Percentiles rank a stretch among this genome's conserved stretches.
These are phyloP conservation scores for Cadophora sp. DNA, from an alignment of 2,329 filamentous ascomycete genomes.

Conservation along the genomic window DNA sequence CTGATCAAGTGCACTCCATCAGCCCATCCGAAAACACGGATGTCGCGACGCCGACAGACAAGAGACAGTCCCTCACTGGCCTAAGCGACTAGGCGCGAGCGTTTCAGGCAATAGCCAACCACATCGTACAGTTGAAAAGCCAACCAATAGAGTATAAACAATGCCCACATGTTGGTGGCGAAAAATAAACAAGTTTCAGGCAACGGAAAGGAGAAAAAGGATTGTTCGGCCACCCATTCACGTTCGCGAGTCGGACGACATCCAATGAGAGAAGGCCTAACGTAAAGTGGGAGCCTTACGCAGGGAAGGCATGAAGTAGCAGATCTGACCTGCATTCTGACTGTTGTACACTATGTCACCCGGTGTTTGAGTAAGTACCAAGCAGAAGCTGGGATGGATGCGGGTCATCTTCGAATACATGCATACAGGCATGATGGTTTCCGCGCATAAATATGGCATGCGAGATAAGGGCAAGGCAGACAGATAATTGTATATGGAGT, in stretches of 20 bases:
- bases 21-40: not conserved
- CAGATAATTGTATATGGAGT: not conserved
- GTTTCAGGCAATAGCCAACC: not conserved
- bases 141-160: no score
- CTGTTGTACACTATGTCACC: not conserved
- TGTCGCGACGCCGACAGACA: not conserved
- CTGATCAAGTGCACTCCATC: not conserved
- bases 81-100: slow-evolving; percentile 11
- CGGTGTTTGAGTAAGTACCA: not conserved
- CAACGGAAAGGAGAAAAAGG: not conserved
- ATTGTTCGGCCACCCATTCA: not conserved
- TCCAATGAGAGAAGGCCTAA: not conserved
- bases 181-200: not conserved
- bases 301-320: not conserved
- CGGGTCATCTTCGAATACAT: not conserved
- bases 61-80: not conserved
- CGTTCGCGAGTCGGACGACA: not conserved
- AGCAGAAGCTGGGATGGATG: not conserved
- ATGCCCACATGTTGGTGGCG: no score
- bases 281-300: not conserved
- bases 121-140: not conserved
- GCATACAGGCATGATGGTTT: not conserved
- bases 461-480: not conserved
- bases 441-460: not conserved
- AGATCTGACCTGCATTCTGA: slow-evolving; percentile 6